Conservation (phyloP, 2,329 filamentous ascomycete genomes). For the Ascochyta rabiei region DNA sequence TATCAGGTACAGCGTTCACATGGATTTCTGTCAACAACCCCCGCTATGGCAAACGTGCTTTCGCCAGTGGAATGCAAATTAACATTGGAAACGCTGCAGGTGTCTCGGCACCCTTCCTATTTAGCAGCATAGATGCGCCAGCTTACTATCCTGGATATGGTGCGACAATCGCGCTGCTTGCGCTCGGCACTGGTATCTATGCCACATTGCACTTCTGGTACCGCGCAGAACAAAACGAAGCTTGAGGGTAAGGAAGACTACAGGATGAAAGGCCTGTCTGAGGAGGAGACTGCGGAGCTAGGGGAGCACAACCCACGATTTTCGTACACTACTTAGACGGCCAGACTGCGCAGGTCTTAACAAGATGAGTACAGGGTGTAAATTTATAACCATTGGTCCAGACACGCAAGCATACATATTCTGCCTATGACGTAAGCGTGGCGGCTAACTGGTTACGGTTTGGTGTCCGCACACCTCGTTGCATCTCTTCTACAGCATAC, state of each 20-base stretch:
- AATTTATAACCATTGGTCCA: background rate
- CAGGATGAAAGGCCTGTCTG: conserved; percentile 32
- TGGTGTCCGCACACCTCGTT: background rate
- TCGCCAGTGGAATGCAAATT: conserved; percentile 43
- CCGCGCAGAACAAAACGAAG: conserved; percentile 30
- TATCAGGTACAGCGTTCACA: conserved; percentile 33
- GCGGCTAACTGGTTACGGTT: background rate
- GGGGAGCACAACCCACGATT: conserved; percentile 36
- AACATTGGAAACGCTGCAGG: conserved; percentile 46
- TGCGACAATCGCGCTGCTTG: conserved; percentile 29
- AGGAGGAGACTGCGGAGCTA: conserved; percentile 32
- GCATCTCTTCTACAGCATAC: background rate
- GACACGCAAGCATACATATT: background rate
- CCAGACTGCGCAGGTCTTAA: too few species aligned
- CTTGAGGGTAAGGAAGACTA: conserved; percentile 30
- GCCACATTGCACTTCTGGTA: conserved; percentile 29
- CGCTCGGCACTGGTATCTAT: conserved; percentile 26
- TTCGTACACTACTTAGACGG: conserved; percentile 27
- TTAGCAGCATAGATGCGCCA: conserved; percentile 19
- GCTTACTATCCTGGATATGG: conserved; percentile 30
- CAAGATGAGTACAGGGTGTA: too few species aligned
- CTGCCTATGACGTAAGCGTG: conserved; percentile 13
- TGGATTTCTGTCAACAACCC: conserved; percentile 40
- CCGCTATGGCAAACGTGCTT: conserved; percentile 40
- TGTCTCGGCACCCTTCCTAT: conserved; percentile 34